A percentile compares a stretch with the other conserved stretches of the same genome.
phyloP scores from a whole-genome alignment of 768 basidiomycete genomes.

The Fomitopsis pulvina region DNA sequence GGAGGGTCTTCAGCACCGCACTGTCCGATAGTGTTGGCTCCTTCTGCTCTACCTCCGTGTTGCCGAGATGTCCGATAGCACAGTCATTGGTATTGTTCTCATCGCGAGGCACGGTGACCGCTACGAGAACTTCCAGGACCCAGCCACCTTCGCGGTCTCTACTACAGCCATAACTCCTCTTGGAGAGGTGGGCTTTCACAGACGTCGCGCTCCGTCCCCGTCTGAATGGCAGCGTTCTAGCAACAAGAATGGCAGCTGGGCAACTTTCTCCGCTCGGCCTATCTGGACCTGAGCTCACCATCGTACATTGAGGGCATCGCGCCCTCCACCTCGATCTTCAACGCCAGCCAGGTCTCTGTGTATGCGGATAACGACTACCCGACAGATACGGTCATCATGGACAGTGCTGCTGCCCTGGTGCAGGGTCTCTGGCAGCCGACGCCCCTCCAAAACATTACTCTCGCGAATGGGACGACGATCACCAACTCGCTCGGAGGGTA shows the following conservation, averaged over 20 bases:
- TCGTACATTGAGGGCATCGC: constrained; percentile 40
- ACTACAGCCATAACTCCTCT: constrained; percentile 55
- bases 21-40: no score
- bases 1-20: no score
- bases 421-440: constrained; percentile 65
- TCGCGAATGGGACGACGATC: constrained; percentile 60
- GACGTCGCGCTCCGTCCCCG: no score
- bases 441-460: constrained; percentile 36
- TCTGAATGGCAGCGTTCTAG: constrained; percentile 23
- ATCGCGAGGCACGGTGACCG: constrained; percentile 21
- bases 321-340: constrained; percentile 24
- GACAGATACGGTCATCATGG: constrained; percentile 62
- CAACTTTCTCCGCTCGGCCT: constrained; percentile 39
- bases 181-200: constrained; percentile 52
- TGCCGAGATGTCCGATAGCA: constrained; percentile 5
- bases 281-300: constrained; percentile 47
- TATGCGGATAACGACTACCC: constrained; percentile 59
- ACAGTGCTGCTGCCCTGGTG: constrained; percentile 58
- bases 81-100: constrained; percentile 20
- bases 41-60: no score
- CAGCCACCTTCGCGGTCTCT: constrained; percentile 48
- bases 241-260: constrained; percentile 56
- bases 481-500: constrained; percentile 59
- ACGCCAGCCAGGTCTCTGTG: constrained; percentile 35
- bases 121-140: constrained; percentile 58